Evolutionary conservation across 2,329 filamentous ascomycete genomes (phyloP).

Genomic region (Hymenoscyphus occultus): DNA sequence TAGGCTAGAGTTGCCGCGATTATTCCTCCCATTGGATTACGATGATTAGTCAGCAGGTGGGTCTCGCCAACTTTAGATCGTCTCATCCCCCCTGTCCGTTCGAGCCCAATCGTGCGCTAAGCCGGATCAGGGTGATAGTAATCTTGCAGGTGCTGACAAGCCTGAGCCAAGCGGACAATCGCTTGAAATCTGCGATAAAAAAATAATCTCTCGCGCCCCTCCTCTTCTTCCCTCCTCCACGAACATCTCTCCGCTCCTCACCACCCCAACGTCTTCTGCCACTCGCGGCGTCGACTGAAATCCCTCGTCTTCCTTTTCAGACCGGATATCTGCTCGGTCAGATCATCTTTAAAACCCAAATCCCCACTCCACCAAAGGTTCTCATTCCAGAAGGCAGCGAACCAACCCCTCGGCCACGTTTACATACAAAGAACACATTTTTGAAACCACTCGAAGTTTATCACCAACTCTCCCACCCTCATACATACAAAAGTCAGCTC

Average conservation of each 20-base stretch:
- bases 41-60: neutral
- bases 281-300: conserved; percentile 35
- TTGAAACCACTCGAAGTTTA: conserved; percentile 17
- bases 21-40: neutral
- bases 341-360: conserved; percentile 16
- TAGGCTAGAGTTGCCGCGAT: too few relatives aligned
- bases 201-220: conserved; percentile 12
- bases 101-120: neutral
- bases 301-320: conserved; percentile 17
- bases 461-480: conserved; percentile 22
- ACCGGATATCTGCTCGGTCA: conserved; percentile 24
- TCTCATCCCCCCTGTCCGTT: neutral
- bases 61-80: neutral
- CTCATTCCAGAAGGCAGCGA: conserved; percentile 16
- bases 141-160: conserved; percentile 6
- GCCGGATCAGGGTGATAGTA: conserved; percentile 2
- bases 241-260: conserved; percentile 14
- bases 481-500: conserved; percentile 10
- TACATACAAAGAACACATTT: conserved; percentile 28
- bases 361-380: conserved; percentile 29
- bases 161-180: conserved; percentile 8
- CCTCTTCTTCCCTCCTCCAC: conserved; percentile 13
- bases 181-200: conserved; percentile 18
- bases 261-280: conserved; percentile 29
- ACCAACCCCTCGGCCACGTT: conserved; percentile 28